Evolutionary conservation across 139 green algal genomes (phyloP), one percentile per base, ranked within the genome.

Genomic region (Parachlorella kessleri): DNA sequence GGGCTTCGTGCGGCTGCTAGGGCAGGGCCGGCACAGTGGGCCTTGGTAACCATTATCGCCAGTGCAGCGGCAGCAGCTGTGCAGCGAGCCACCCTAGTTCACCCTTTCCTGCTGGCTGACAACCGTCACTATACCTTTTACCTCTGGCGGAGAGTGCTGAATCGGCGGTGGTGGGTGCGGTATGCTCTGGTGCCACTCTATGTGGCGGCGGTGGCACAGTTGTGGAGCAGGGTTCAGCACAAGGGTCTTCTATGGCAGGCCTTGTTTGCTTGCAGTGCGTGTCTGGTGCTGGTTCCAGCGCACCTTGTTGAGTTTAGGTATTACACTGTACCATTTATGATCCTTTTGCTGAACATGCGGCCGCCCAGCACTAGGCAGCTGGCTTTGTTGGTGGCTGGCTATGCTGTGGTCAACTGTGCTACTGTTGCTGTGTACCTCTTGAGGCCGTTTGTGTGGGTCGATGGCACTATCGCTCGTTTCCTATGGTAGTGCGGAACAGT

Each of bases 61-160:
- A 54, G 1, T 10, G 76, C 67, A 21, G 75, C 76, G 1, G 73
- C 73, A 8, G 55, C 40, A 0, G 55, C 79, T 4, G 84, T 81
- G 18, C 53, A 36, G 0, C 30, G 72, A 0, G 33, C 39, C 48
- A 98, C 90, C 0, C 55, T 96, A 4, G 90, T 77, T 8, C 95
- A 99, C 81, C 95, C 95, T 1, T 99, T 96, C 81, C 80, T 98
- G 10, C 80, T 99, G 9, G 94, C 95, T 5, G 95, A 99, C 84
- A 99, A 99, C 85, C 87, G 95, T 55, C 95, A 99, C 85, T 97
- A 96, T 81, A 93, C 87, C 0, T 98, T 98, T 76, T 99, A 99
- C 84, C 23, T 98, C 6, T 98, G 95, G 94, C 88, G 90, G 39
- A 73, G 77, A 10, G 1, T 94, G 8, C 32, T 96, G 18, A 66